Conservation (phyloP, 2,329 filamentous ascomycete genomes). For the Monosporascus ibericus region DNA sequence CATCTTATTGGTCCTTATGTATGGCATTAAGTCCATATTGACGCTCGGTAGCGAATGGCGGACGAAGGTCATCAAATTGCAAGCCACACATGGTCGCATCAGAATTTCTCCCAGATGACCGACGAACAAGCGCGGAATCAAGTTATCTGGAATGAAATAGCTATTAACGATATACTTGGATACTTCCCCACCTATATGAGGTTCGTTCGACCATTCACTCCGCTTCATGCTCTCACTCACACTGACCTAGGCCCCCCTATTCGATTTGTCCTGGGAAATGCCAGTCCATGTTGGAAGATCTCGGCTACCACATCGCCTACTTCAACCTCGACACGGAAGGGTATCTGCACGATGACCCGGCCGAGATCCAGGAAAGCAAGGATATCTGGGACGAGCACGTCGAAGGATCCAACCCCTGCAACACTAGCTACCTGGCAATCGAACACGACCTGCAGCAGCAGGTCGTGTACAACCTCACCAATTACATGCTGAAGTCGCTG, state of each 20-base stretch:
- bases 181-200: constrained; percentile 28
- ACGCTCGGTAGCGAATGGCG: constrained; percentile 23
- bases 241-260: constrained; percentile 20
- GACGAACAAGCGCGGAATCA: constrained; percentile 23
- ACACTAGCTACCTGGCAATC: constrained; percentile 24
- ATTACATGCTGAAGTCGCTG: constrained; percentile 37
- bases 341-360: constrained; percentile 24
- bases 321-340: constrained; percentile 28
- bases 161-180: constrained; percentile 27
- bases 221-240: not conserved
- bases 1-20: not conserved
- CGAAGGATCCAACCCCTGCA: constrained; percentile 22
- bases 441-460: constrained; percentile 44
- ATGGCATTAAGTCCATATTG: constrained; percentile 2
- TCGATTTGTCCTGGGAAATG: constrained; percentile 25
- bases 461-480: constrained; percentile 40
- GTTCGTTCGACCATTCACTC: constrained; percentile 6
- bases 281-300: constrained; percentile 18
- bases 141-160: constrained; percentile 28
- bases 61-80: constrained; percentile 28
- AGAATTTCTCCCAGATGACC: constrained; percentile 26
- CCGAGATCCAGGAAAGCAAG: constrained; percentile 28
- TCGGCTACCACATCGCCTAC: constrained; percentile 26
- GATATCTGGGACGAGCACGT: constrained; percentile 30
- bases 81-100: constrained; percentile 29